Conservation (phyloP, 2,329 filamentous ascomycete species). For the Talaromyces sp. region DNA sequence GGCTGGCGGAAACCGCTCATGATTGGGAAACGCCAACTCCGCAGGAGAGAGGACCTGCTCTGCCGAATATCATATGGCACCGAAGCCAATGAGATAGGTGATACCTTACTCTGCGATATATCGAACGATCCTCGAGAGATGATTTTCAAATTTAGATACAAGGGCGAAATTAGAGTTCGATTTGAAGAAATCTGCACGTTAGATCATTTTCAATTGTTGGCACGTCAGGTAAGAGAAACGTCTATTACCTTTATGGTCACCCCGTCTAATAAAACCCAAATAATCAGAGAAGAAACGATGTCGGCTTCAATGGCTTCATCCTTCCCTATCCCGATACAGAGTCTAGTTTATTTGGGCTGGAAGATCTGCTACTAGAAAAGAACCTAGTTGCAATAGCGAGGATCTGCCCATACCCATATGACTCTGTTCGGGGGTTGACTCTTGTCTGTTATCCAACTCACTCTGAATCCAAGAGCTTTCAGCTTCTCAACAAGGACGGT, state of each 20-base stretch:
- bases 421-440: conserved; percentile 15
- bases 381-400: conserved; percentile 34
- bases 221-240: conserved; percentile 28
- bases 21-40: conserved; percentile 20
- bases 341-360: conserved; percentile 28
- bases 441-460: conserved; percentile 32
- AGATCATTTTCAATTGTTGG: conserved; percentile 30
- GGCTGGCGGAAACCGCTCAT: not conserved
- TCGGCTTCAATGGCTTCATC: conserved; percentile 34
- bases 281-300: conserved; percentile 17
- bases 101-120: conserved; percentile 33
- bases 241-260: not conserved
- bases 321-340: conserved; percentile 36
- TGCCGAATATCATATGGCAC: conserved; percentile 33
- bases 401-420: conserved; percentile 14
- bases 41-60: conserved; percentile 31
- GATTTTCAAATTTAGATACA: conserved; percentile 25
- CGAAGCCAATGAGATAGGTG: conserved; percentile 30
- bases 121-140: conserved; percentile 12
- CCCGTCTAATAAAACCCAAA: not conserved
- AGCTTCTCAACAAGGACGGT: conserved; percentile 25
- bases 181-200: conserved; percentile 35
- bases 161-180: conserved; percentile 29
- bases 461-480: conserved; percentile 28
- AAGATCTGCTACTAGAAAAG: conserved; percentile 28